These are phyloP conservation scores for Blastocystis sp. DNA, from an alignment of 352 stramenopile genomes.

Conservation along the genomic window DNA sequence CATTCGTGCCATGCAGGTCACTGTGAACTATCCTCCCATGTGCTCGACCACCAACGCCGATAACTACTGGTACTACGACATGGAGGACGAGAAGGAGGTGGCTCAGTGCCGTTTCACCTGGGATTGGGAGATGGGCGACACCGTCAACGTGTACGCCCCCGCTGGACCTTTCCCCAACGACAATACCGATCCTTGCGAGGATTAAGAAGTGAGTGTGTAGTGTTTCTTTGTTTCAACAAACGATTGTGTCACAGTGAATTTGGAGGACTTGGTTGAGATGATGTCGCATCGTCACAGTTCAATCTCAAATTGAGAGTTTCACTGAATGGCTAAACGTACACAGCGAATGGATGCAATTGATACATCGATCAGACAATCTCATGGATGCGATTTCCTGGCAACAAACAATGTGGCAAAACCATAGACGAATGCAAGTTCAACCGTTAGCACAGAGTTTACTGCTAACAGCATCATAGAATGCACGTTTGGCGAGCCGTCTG, in stretches of 20 bases:
- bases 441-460: conserved; percentile 22
- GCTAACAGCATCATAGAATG: conserved; percentile 19
- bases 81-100: background rate
- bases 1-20: background rate
- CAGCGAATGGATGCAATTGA: no score
- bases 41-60: background rate
- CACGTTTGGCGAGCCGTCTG: background rate
- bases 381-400: no score
- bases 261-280: no score
- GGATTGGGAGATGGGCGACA: background rate
- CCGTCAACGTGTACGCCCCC: background rate
- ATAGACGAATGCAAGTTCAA: conserved; percentile 7
- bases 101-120: conserved; percentile 10
- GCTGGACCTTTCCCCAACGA: conserved; percentile 7
- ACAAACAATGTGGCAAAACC: background rate
- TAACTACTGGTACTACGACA: background rate
- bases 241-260: no score
- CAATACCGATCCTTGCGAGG: background rate
- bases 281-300: no score
- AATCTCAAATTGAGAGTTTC: no score
- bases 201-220: no score
- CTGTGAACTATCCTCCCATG: background rate
- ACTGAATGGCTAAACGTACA: no score
- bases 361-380: no score
- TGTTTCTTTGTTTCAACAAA: no score